Base-by-base conservation (phyloP, 2,329 filamentous ascomycete genomes). In the Fusarium torulosum region DNA sequence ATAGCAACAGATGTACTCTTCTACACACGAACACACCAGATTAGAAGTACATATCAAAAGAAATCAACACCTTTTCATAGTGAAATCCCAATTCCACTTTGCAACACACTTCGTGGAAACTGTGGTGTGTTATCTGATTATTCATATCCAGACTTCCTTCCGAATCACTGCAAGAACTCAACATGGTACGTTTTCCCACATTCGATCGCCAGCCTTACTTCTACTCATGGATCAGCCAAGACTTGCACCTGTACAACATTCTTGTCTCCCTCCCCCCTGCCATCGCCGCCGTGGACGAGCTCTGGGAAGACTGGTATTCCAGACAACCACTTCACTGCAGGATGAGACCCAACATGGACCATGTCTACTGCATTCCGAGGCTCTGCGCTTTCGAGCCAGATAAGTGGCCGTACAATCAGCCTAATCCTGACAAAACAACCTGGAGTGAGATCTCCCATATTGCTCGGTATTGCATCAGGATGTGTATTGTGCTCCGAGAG, bases 261-360 rank as follows among this genome's bases (percentile, higher is more conserved):
- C 35, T 41, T 13, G 25, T 17, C 14, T 4, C 13, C n/a, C 7
- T n/a, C 4, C 41, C 49, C 0, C 20, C 40, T 0, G 21, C 53
- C 41, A 9, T 25, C 6, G 27, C 21, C 10, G 57, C 61, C 7
- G 52, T 58, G 7, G 14, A 38, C 1, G 62, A 68, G 17, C 53
- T 66, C 20, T 63, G 46, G 53, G 15, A 40, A 14, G 65, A 59
- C 15, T 66, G 47, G 45, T 51, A 61, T 19, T 46, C 37, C 1
- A 19, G 35, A 3, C 50, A 52, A 7, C 19, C 20, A 10, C n/a
- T 6, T 6, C 11, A 6, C n/a, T 51, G 49, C 37, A 13, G 8
- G 4, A 42, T 43, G 14, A 11, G 7, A 0, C 50, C 43, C 1
- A 15, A 19, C 3, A 14, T 14, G 11, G 2, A 10, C 1, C 9